Percentiles rank a stretch among this genome's conserved stretches.
These are phyloP conservation scores for Magnolia changhungtana DNA, from an alignment of 164 flowering plant genomes.

Conservation along the genomic window DNA sequence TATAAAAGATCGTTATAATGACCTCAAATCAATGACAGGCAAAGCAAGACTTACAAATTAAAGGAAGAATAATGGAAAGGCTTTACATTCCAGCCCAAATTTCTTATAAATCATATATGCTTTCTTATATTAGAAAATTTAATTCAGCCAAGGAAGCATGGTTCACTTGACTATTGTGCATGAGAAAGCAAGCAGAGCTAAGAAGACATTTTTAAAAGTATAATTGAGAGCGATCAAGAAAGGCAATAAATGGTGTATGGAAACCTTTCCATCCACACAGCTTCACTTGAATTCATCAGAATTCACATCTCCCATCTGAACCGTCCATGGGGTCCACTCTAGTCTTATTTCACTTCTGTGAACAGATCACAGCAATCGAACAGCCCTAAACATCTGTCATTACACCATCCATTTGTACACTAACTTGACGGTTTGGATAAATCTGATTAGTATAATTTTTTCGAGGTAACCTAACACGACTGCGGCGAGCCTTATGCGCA, in stretches of 20 bases:
- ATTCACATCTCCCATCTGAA: no score
- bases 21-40: not conserved
- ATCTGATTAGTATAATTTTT: no score
- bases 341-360: no score
- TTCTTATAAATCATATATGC: not conserved
- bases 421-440: no score
- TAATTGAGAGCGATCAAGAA: not conserved
- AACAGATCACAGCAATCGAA: no score
- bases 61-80: not conserved
- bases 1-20: not conserved
- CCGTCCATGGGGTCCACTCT: no score
- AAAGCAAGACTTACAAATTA: not conserved
- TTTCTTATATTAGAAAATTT: not conserved
- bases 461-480: no score
- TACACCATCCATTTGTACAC: no score
- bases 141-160: conserved; percentile 1
- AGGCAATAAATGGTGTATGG: not conserved
- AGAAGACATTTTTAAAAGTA: not conserved
- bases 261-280: no score
- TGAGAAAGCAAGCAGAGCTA: conserved; percentile 1
- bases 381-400: no score
- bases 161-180: not conserved
- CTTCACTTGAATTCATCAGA: no score
- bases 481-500: no score
- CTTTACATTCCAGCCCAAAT: not conserved